These are phyloP conservation scores for Ascochyta viciae-villosae DNA, from an alignment of 2,329 filamentous ascomycete genomes.

Conservation along the genomic window DNA sequence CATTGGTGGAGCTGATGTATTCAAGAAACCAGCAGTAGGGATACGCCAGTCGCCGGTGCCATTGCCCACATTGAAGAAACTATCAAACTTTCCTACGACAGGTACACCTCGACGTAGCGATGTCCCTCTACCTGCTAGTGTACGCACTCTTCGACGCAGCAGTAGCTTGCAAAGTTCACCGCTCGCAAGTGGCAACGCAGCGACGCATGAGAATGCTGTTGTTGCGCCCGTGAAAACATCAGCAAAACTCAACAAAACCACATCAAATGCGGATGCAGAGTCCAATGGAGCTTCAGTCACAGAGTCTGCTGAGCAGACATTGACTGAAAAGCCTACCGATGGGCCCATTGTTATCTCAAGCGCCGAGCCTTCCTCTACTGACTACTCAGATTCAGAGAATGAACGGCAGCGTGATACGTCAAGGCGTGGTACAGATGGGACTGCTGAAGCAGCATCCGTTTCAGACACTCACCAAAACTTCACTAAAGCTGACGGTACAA, in stretches of 20 bases:
- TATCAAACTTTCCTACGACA: neutral
- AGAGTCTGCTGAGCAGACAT: neutral
- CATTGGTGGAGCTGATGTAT: neutral
- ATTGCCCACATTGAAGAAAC: neutral
- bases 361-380: conserved; percentile 8
- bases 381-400: conserved; percentile 10
- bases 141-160: neutral
- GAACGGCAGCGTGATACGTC: neutral
- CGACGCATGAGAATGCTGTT: neutral
- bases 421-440: neutral
- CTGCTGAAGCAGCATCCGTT: too few species aligned
- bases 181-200: neutral
- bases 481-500: neutral
- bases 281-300: neutral
- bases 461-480: neutral
- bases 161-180: conserved; percentile 4
- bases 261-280: neutral
- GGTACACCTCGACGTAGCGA: conserved; percentile 6
- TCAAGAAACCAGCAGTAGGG: conserved; percentile 14
- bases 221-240: neutral
- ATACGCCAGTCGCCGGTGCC: neutral
- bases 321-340: neutral
- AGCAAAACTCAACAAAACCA: neutral
- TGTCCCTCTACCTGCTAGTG: conserved; percentile 6
- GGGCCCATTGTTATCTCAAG: conserved; percentile 18